Evolutionary conservation across 805 yeast species (phyloP).

Genomic region (Candida koratica): DNA sequence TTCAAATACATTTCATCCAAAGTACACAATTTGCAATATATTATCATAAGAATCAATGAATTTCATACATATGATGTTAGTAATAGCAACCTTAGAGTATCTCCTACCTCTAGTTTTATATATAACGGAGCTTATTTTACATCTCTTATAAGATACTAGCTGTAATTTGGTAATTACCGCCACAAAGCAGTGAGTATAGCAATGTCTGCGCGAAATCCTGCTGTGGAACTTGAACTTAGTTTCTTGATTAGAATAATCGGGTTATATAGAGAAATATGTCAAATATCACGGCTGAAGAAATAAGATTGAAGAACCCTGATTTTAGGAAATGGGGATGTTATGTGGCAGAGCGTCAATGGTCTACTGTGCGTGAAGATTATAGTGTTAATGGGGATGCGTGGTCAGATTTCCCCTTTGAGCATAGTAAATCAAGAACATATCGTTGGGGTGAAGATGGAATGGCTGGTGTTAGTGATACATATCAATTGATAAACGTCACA

Average conservation of each 20-base stretch:
- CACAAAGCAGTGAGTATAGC: too few relatives aligned
- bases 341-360: conserved; percentile 84
- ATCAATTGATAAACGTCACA: conserved; percentile 70
- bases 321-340: conserved; percentile 94
- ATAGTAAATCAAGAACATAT: conserved; percentile 73
- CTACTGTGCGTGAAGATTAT: conserved; percentile 84
- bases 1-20: conserved; percentile 6
- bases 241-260: too few relatives aligned
- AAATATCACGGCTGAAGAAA: conserved; percentile 34
- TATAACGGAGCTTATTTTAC: too few relatives aligned
- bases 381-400: conserved; percentile 86
- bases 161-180: too few relatives aligned
- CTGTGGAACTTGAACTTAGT: too few relatives aligned
- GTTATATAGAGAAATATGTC: too few relatives aligned
- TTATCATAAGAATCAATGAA: conserved; percentile 11
- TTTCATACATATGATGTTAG: conserved; percentile 10
- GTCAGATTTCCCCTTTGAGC: conserved; percentile 83
- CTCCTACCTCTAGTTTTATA: background rate
- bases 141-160: too few relatives aligned
- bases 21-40: conserved; percentile 2
- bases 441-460: conserved; percentile 97
- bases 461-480: conserved; percentile 84
- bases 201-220: too few relatives aligned
- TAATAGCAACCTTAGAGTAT: background rate
- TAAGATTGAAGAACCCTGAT: conserved; percentile 31